Percentiles rank a stretch among this genome's conserved stretches.
Conservation (phyloP, 1,284 basidiomycete species). For the Sanghuangporus sanghuang region DNA sequence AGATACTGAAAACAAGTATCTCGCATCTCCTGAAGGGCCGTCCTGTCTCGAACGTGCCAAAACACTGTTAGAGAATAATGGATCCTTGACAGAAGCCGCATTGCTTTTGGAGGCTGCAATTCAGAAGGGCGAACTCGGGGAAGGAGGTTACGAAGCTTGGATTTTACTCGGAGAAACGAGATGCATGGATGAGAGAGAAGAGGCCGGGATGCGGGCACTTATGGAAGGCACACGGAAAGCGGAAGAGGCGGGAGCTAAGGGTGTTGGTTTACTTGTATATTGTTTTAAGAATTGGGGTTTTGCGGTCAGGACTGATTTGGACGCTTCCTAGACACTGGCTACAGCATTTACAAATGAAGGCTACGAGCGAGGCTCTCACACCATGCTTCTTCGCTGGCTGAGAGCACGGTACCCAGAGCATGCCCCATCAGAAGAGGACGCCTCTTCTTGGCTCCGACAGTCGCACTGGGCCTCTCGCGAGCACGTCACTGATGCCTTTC, state of each 20-base stretch:
- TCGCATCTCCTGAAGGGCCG: constrained; percentile 42
- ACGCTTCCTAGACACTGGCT: constrained; percentile 71
- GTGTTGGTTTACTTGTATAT: constrained; percentile 79
- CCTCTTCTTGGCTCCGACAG: constrained; percentile 53
- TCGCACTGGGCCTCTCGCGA: constrained; percentile 85
- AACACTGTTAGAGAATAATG: constrained; percentile 69
- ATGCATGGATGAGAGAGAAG: constrained; percentile 94
- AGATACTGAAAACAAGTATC: constrained; percentile 69
- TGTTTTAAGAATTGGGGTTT: constrained; percentile 14
- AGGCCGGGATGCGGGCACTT: constrained; percentile 72
- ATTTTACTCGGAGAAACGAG: constrained; percentile 88
- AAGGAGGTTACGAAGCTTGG: constrained; percentile 89
- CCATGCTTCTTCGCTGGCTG: constrained; percentile 88
- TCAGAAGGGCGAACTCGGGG: constrained; percentile 70
- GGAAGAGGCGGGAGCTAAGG: constrained; percentile 57
- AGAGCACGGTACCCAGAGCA: constrained; percentile 69
- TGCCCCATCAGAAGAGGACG: constrained; percentile 49
- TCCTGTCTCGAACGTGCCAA: constrained; percentile 70
- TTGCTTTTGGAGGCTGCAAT: constrained; percentile 86
- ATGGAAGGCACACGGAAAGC: constrained; percentile 61
- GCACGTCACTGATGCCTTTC: constrained; percentile 78
- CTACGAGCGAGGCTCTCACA: constrained; percentile 84
- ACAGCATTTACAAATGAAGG: constrained; percentile 98
- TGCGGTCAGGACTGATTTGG: not conserved
- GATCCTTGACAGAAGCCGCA: constrained; percentile 81